Conservation (phyloP, 805 yeast species). For the Lipomyces sp. region DNA sequence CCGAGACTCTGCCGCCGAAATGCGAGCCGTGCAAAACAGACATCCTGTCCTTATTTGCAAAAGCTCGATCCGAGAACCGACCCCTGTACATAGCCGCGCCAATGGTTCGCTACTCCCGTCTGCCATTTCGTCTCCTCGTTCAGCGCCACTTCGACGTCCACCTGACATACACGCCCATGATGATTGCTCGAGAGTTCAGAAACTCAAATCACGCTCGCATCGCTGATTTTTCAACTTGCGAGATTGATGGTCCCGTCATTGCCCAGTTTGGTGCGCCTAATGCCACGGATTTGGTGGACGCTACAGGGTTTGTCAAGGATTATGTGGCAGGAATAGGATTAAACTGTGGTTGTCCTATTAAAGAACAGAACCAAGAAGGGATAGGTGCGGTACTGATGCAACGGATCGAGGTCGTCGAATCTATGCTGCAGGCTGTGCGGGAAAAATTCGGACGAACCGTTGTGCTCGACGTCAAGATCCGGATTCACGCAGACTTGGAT, state of each 20-base stretch:
- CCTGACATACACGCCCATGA: conserved; percentile 79
- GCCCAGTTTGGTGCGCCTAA: conserved; percentile 92
- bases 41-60: conserved; percentile 16
- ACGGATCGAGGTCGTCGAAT: conserved; percentile 75
- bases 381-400: conserved; percentile 95
- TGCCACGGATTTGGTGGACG: conserved; percentile 76
- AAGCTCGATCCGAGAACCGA: conserved; percentile 41
- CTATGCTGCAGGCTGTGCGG: conserved; percentile 85
- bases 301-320: conserved; percentile 87
- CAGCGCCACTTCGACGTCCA: conserved; percentile 21
- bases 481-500: conserved; percentile 77
- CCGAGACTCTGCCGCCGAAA: neutral
- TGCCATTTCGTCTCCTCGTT: conserved; percentile 84
- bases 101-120: conserved; percentile 94
- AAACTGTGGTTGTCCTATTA: conserved; percentile 97
- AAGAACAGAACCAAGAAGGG: conserved; percentile 92
- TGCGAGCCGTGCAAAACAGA: conserved; percentile 1
- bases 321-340: conserved; percentile 92
- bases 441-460: conserved; percentile 68
- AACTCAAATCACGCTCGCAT: conserved; percentile 78
- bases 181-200: conserved; percentile 91
- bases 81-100: conserved; percentile 83
- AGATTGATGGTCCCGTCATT: conserved; percentile 66
- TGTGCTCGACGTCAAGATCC: conserved; percentile 88
- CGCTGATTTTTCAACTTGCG: conserved; percentile 83